Evolutionary conservation across 2,329 filamentous ascomycete genomes (phyloP).

Genomic region (Nigrograna mackinnonii): DNA sequence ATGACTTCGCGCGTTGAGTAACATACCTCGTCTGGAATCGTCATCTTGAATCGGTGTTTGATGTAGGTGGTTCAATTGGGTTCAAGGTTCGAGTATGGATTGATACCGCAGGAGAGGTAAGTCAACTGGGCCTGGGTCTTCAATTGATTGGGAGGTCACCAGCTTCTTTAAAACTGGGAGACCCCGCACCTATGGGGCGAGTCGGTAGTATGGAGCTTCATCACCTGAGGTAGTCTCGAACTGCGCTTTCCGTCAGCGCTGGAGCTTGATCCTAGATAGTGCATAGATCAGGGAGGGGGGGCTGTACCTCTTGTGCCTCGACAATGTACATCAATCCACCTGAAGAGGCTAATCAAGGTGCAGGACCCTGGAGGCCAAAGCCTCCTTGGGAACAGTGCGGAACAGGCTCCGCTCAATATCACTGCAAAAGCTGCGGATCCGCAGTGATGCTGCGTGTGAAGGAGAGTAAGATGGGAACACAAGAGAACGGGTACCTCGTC

Average conservation of each 20-base stretch:
- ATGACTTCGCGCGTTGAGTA: too few species aligned
- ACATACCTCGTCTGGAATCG: constrained; percentile 67
- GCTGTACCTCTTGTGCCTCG: constrained; percentile 17
- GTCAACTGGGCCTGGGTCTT: constrained; percentile 27
- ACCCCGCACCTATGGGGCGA: constrained; percentile 32
- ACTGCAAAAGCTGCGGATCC: constrained; percentile 34
- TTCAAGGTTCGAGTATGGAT: constrained; percentile 3
- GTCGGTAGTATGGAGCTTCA: constrained; percentile 26
- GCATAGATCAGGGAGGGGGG: constrained; percentile 27
- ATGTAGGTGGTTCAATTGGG: constrained; percentile 3
- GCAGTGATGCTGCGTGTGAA: constrained; percentile 20
- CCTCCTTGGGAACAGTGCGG: constrained; percentile 8
- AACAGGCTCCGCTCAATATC: constrained; percentile 8
- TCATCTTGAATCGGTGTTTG: constrained; percentile 47
- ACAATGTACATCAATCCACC: constrained; percentile 11
- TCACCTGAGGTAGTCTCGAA: constrained; percentile 19
- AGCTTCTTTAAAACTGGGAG: constrained; percentile 26
- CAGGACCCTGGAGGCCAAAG: constrained; percentile 12
- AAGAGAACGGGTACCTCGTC: constrained; percentile 9
- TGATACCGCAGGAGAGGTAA: constrained; percentile 29
- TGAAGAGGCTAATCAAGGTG: constrained; percentile 12
- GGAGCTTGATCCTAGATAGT: constrained; percentile 17
- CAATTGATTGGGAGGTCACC: constrained; percentile 15
- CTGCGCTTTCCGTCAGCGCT: constrained; percentile 17
- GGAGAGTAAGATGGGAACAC: constrained; percentile 7